Conservation (phyloP, 768 basidiomycete genomes). For the Auricularia heimuer region DNA sequence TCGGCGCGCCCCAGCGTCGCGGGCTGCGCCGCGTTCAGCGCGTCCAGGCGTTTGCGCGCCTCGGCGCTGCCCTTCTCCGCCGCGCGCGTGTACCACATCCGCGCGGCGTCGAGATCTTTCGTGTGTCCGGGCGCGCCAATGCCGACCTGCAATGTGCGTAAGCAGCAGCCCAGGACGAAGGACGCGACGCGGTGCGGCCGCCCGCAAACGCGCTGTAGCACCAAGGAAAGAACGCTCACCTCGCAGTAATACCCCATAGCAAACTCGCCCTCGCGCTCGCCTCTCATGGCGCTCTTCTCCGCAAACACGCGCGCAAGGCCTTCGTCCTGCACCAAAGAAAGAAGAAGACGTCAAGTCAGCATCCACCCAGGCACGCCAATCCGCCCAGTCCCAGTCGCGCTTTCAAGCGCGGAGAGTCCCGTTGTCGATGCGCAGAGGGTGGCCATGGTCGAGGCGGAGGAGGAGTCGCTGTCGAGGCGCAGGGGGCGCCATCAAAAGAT, state of each 20-base stretch:
- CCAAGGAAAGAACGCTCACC: background rate
- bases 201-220: no score
- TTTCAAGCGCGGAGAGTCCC: no score
- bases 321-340: constrained; percentile 62
- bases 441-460: no score
- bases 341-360: no score
- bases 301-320: constrained; percentile 80
- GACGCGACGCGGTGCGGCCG: no score
- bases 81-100: constrained; percentile 78
- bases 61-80: constrained; percentile 71
- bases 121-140: constrained; percentile 48
- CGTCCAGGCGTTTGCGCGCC: constrained; percentile 62
- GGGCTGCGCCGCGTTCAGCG: constrained; percentile 51
- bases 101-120: constrained; percentile 53
- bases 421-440: no score
- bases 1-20: constrained; percentile 65
- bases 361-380: no score
- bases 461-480: no score
- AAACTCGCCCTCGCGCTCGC: constrained; percentile 69
- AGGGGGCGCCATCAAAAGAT: no score
- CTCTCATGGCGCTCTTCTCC: constrained; percentile 62
- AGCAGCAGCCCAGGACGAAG: background rate
- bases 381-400: no score
- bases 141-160: constrained; percentile 39
- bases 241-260: constrained; percentile 95